Conservation (phyloP, 768 basidiomycete genomes). For the Termitomyces eurrhizus region DNA sequence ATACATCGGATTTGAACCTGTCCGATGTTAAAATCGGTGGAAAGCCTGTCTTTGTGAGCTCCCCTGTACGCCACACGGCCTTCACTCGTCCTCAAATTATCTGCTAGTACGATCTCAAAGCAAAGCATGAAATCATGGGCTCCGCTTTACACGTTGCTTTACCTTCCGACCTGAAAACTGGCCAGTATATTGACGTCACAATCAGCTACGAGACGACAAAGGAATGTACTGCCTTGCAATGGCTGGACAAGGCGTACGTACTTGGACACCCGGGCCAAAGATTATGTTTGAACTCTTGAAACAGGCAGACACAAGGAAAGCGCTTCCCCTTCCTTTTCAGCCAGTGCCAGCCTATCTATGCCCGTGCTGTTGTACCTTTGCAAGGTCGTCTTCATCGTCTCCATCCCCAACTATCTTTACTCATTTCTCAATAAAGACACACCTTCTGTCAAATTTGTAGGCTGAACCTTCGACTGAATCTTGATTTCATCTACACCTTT, state of each 20-base stretch:
- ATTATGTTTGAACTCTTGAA: neutral
- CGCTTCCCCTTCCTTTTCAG: constrained; percentile 85
- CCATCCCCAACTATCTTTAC: neutral
- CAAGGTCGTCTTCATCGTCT: constrained; percentile 47
- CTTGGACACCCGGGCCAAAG: neutral
- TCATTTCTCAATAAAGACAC: constrained; percentile 49
- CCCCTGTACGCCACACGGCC: neutral
- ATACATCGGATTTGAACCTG: constrained; percentile 70
- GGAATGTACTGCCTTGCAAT: constrained; percentile 76
- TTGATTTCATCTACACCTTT: neutral
- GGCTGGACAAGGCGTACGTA: constrained; percentile 76
- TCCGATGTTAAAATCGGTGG: constrained; percentile 50
- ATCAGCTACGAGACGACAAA: constrained; percentile 73
- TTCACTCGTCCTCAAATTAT: neutral
- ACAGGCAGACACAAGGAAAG: constrained; percentile 79
- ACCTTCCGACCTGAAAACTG: constrained; percentile 34
- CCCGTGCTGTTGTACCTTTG: constrained; percentile 71
- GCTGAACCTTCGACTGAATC: constrained; percentile 15
- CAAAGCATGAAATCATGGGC: constrained; percentile 71
- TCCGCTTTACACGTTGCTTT: constrained; percentile 65
- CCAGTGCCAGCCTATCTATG: constrained; percentile 91
- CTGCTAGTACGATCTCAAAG: constrained; percentile 47
- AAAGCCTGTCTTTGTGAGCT: constrained; percentile 39
- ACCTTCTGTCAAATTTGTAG: constrained; percentile 79
- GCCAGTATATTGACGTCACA: constrained; percentile 47